Conservation (phyloP, 2,329 filamentous ascomycete genomes). For the Raffaelea arxii region DNA sequence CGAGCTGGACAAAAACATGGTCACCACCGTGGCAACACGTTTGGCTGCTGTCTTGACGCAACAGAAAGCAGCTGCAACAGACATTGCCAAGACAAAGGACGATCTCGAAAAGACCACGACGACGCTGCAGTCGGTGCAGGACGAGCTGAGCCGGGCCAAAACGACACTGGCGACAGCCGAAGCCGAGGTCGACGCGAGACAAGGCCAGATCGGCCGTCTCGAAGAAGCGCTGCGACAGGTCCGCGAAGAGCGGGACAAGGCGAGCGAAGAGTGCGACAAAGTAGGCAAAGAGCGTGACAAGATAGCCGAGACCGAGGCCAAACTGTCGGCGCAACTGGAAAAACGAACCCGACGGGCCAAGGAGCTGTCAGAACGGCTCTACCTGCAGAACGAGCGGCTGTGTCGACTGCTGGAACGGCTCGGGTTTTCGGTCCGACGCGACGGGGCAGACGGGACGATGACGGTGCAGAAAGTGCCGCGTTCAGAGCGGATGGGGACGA, state of each 20-base stretch:
- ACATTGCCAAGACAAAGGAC: constrained; percentile 47
- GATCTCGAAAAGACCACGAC: too few species aligned
- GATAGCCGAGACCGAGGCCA: constrained; percentile 40
- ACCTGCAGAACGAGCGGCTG: constrained; percentile 76
- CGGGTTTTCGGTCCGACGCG: constrained; percentile 70
- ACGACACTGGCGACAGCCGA: constrained; percentile 47
- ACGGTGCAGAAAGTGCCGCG: constrained; percentile 62
- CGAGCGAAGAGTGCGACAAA: too few species aligned
- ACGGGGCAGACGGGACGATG: constrained; percentile 42
- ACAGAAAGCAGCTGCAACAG: constrained; percentile 48
- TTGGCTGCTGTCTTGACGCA: constrained; percentile 51
- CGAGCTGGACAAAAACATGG: constrained; percentile 17
- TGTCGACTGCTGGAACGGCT: constrained; percentile 74
- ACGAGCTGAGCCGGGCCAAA: constrained; percentile 43
- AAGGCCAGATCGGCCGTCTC: constrained; percentile 64
- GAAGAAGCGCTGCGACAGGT: constrained; percentile 65
- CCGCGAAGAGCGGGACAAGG: too few species aligned
- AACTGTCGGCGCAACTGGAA: constrained; percentile 50
- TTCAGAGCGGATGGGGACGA: constrained; percentile 47
- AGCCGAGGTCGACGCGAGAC: constrained; percentile 60
- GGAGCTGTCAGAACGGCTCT: constrained; percentile 75
- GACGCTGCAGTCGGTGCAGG: constrained; percentile 43
- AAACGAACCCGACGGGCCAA: constrained; percentile 64
- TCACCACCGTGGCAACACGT: constrained; percentile 26
- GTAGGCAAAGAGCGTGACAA: constrained; percentile 56